Evolutionary conservation across 2,329 filamentous ascomycete species (phyloP).

Genomic region (Colletotrichum tamarilloi): DNA sequence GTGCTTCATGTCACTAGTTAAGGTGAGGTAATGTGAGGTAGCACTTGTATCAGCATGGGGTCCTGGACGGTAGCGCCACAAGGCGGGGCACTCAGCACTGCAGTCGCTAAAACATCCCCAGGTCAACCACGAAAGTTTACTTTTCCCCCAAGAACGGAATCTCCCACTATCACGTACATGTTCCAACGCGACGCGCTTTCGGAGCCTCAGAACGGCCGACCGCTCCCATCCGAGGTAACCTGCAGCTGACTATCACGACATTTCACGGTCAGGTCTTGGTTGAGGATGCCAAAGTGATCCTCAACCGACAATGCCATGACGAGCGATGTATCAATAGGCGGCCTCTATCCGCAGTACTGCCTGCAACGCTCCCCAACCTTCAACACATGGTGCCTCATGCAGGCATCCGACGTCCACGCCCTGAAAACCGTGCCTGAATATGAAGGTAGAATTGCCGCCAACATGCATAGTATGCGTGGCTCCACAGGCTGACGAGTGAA

Average conservation of each 20-base stretch:
- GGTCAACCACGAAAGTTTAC: constrained; percentile 18
- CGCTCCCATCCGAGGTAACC: not conserved
- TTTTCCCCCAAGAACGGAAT: not conserved
- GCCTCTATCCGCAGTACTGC: constrained; percentile 71
- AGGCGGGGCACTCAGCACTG: constrained; percentile 18
- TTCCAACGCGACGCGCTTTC: constrained; percentile 6
- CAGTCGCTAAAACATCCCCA: constrained; percentile 10
- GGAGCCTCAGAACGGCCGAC: not conserved
- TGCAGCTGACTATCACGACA: not conserved
- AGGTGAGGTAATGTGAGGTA: too few relatives aligned
- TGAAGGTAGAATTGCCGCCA: constrained; percentile 55
- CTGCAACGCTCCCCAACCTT: constrained; percentile 72
- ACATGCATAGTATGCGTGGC: not conserved
- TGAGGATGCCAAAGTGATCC: not conserved
- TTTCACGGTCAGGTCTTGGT: not conserved
- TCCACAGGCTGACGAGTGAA: not conserved
- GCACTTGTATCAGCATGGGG: too few relatives aligned
- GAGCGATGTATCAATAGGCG: constrained; percentile 44
- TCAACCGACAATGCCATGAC: constrained; percentile 61
- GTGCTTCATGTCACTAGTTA: too few relatives aligned
- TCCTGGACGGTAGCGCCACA: not conserved
- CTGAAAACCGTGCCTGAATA: constrained; percentile 62
- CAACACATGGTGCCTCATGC: constrained; percentile 69
- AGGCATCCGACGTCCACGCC: constrained; percentile 59
- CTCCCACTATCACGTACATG: not conserved